phyloP scores from a whole-genome alignment of 129 eudicot genomes.

The Sambucus nigra region DNA sequence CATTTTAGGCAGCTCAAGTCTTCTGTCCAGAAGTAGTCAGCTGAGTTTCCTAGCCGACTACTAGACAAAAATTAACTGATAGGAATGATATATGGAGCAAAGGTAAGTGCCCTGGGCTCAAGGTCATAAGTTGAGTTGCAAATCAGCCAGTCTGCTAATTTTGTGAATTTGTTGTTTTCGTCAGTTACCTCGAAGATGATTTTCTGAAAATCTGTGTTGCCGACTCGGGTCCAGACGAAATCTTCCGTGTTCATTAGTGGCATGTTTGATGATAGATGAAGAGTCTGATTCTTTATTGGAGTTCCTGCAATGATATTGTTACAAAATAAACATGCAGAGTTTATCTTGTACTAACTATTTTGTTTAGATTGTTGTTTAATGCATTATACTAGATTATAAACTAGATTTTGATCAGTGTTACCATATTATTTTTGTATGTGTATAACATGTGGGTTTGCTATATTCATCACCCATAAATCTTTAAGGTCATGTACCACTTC shows the following conservation, averaged over 20 bases:
- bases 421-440: too few relatives aligned
- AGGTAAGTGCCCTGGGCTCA: conserved; percentile 26
- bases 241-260: conserved; percentile 24
- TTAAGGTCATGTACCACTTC: too few relatives aligned
- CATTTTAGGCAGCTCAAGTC: too few relatives aligned
- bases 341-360: background rate
- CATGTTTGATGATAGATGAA: conserved; percentile 41
- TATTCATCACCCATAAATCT: background rate
- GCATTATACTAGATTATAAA: too few relatives aligned
- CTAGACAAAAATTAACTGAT: conserved; percentile 45
- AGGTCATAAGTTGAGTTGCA: conserved; percentile 43
- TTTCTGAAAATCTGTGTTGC: conserved; percentile 10
- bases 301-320: conserved; percentile 20
- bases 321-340: background rate
- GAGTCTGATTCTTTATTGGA: conserved; percentile 19
- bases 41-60: conserved; percentile 21
- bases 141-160: conserved; percentile 23
- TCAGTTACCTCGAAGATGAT: conserved; percentile 5
- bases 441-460: background rate
- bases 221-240: conserved; percentile 28
- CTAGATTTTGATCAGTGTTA: background rate
- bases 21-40: conserved; percentile 40
- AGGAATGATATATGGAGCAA: conserved; percentile 26
- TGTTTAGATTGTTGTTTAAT: too few relatives aligned
- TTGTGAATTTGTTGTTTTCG: conserved; percentile 7